These are phyloP conservation scores for Pistacia atlantica DNA, from an alignment of 345 rosid genomes.

Conservation along the genomic window DNA sequence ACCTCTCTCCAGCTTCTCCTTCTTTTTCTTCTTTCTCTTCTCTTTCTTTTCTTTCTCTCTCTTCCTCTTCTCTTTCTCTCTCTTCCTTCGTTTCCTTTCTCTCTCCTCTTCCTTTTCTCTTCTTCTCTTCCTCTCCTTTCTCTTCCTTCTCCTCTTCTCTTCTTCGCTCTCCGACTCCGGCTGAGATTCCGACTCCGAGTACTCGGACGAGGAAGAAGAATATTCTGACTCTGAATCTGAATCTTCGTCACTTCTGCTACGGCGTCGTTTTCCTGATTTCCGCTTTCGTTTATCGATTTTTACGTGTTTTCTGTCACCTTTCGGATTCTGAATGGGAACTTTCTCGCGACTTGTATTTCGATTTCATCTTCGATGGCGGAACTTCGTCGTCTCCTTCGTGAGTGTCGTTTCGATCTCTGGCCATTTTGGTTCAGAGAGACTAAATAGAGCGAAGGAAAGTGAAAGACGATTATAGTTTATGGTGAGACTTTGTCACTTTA, in stretches of 20 bases:
- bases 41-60: constrained; percentile 26
- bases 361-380: constrained; percentile 19
- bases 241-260: constrained; percentile 30
- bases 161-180: constrained; percentile 40
- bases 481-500: no score
- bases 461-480: background rate
- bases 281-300: constrained; percentile 33
- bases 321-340: constrained; percentile 27
- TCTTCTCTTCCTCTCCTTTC: constrained; percentile 22
- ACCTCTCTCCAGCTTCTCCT: constrained; percentile 54
- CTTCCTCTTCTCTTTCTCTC: constrained; percentile 25
- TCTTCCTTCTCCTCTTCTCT: constrained; percentile 39
- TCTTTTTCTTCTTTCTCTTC: constrained; percentile 43
- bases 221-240: constrained; percentile 40
- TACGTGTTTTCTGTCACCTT: constrained; percentile 33
- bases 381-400: constrained; percentile 5
- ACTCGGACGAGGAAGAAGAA: constrained; percentile 38
- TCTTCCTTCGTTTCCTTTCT: constrained; percentile 23
- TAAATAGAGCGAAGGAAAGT: background rate
- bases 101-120: constrained; percentile 19
- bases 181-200: constrained; percentile 46
- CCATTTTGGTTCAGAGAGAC: constrained; percentile 19
- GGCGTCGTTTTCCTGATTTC: constrained; percentile 38
- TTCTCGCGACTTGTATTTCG: constrained; percentile 29
- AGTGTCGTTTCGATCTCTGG: constrained; percentile 30